Percentiles rank a stretch among this genome's conserved stretches.
These are phyloP conservation scores for Alternaria tenuissima DNA, from an alignment of 2,329 filamentous ascomycete genomes.

Conservation along the genomic window DNA sequence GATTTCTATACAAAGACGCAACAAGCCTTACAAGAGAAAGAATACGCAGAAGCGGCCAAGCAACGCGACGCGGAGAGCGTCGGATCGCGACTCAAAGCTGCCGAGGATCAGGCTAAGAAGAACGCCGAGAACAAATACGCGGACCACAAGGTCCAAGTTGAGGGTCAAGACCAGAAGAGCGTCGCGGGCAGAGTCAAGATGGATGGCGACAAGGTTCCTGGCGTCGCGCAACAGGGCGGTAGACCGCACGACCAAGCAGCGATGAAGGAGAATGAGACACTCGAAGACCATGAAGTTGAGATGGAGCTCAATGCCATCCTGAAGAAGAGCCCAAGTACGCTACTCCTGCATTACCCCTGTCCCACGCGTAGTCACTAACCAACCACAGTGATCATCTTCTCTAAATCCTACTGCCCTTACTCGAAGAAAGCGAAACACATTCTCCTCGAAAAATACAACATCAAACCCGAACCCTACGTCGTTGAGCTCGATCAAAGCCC, in stretches of 20 bases:
- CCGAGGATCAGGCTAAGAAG: constrained; percentile 74
- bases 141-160: constrained; percentile 51
- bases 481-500: constrained; percentile 89
- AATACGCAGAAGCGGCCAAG: constrained; percentile 50
- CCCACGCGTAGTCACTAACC: constrained; percentile 15
- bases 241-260: constrained; percentile 50
- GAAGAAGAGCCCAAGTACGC: constrained; percentile 80
- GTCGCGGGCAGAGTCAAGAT: constrained; percentile 65
- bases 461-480: constrained; percentile 82
- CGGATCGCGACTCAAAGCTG: constrained; percentile 70
- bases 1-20: constrained; percentile 69
- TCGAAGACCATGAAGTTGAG: constrained; percentile 71
- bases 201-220: constrained; percentile 48
- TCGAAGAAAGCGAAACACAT: constrained; percentile 86
- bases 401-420: constrained; percentile 89
- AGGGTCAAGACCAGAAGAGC: constrained; percentile 54
- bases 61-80: constrained; percentile 63
- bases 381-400: constrained; percentile 85
- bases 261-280: constrained; percentile 58
- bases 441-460: constrained; percentile 83
- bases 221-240: constrained; percentile 58
- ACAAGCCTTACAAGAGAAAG: constrained; percentile 55
- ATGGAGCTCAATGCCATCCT: constrained; percentile 78
- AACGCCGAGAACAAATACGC: constrained; percentile 72
- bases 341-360: background rate